These are phyloP conservation scores for Hanseniaspora uvarum DNA, from an alignment of 1,139 yeast species.

Conservation along the genomic window DNA sequence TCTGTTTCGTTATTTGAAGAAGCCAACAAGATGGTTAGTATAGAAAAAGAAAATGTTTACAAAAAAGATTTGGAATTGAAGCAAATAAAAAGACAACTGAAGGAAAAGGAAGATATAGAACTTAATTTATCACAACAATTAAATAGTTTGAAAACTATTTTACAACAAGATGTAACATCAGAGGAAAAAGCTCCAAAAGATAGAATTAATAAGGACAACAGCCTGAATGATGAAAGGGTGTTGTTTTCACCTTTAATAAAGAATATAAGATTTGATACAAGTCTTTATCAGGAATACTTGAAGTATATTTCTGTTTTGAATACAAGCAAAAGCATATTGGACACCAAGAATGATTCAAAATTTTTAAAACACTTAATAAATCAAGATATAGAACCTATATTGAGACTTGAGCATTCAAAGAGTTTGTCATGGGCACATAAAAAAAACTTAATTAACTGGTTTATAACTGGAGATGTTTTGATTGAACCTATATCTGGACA, in stretches of 20 bases:
- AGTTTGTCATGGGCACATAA: constrained; percentile 51
- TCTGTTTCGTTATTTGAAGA: constrained; percentile 67
- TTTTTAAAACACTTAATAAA: constrained; percentile 55
- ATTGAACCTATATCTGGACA: constrained; percentile 83
- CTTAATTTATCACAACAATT: constrained; percentile 61
- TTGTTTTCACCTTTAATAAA: constrained; percentile 47
- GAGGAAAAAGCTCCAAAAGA: constrained; percentile 16
- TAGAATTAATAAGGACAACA: constrained; percentile 20
- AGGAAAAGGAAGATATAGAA: constrained; percentile 61
- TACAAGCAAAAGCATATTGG: constrained; percentile 29
- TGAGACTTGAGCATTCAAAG: constrained; percentile 51
- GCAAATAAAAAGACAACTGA: constrained; percentile 53
- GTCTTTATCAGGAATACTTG: constrained; percentile 32
- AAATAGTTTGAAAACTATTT: constrained; percentile 49
- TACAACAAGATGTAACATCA: constrained; percentile 31
- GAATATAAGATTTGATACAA: constrained; percentile 51
- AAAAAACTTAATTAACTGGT: constrained; percentile 50
- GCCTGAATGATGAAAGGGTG: constrained; percentile 17
- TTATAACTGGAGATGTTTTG: constrained; percentile 70
- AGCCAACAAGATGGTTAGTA: constrained; percentile 70
- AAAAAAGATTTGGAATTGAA: constrained; percentile 40
- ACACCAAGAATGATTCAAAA: constrained; percentile 39
- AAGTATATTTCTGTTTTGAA: constrained; percentile 32
- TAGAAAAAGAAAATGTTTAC: constrained; percentile 53
- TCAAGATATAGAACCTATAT: constrained; percentile 72